These are phyloP conservation scores for Plasmodium sp. DNA, from an alignment of 169 alveolate species.

Conservation along the genomic window DNA sequence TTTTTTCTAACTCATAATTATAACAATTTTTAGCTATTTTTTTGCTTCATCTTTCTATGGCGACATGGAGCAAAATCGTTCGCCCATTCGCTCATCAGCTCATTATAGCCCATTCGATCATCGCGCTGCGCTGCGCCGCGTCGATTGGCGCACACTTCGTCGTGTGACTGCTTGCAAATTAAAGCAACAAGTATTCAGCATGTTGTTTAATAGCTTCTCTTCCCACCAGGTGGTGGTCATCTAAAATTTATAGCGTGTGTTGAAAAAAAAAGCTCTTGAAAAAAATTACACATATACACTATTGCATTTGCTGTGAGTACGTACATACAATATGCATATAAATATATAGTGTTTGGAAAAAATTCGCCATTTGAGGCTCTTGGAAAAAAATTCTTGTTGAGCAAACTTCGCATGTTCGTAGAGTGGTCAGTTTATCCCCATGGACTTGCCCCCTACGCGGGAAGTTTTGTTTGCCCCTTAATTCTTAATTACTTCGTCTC, in stretches of 20 bases:
- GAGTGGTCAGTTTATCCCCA: background rate
- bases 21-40: background rate
- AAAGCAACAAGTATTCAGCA: background rate
- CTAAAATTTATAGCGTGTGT: background rate
- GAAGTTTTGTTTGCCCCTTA: background rate
- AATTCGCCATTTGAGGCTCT: background rate
- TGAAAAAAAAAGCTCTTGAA: background rate
- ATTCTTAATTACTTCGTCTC: background rate
- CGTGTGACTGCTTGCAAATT: background rate
- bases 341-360: slow-evolving; percentile 1
- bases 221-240: background rate
- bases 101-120: background rate
- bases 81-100: background rate
- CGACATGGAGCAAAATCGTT: background rate
- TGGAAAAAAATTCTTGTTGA: slow-evolving; percentile 14
- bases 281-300: background rate
- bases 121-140: background rate
- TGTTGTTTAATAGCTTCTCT: background rate
- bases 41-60: background rate
- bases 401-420: background rate
- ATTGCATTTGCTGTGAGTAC: background rate
- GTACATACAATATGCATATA: background rate
- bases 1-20: background rate
- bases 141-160: background rate
- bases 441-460: background rate